Evolutionary conservation across 345 rosid species (phyloP).

Genomic region (Gossypium arboreum): DNA sequence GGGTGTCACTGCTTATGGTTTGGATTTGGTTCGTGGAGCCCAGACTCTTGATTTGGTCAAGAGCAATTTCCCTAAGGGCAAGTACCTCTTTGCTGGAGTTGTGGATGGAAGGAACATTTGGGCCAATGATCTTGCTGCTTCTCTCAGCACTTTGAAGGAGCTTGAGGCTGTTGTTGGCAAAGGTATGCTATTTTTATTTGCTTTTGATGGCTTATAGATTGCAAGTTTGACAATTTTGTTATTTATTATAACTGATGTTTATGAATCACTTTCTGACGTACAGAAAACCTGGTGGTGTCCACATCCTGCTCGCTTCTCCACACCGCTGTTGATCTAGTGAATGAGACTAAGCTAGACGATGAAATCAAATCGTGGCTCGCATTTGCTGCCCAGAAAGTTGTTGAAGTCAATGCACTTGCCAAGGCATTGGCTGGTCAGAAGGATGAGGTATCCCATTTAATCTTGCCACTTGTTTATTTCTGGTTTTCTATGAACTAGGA

Average conservation of each 20-base stretch:
- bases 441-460: conserved; percentile 61
- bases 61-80: conserved; percentile 73
- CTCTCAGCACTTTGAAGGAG: conserved; percentile 48
- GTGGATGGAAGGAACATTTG: conserved; percentile 99
- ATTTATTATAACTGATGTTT: neutral
- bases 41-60: conserved; percentile 78
- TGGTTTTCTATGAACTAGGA: neutral
- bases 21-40: conserved; percentile 90
- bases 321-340: conserved; percentile 90
- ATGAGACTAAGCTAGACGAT: conserved; percentile 77
- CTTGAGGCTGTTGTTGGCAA: conserved; percentile 85
- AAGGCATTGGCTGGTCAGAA: conserved; percentile 82
- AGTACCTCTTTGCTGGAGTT: conserved; percentile 89
- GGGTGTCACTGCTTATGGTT: conserved; percentile 80
- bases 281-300: conserved; percentile 93
- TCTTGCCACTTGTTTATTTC: neutral
- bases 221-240: neutral
- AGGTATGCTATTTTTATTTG: conserved; percentile 39
- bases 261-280: conserved; percentile 6
- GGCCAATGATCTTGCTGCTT: conserved; percentile 93
- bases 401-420: conserved; percentile 91
- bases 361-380: conserved; percentile 97
- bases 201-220: neutral
- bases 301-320: conserved; percentile 97
- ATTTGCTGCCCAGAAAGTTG: conserved; percentile 94